phyloP scores from a whole-genome alignment of 2,329 filamentous ascomycete genomes.

The Aspergillus sp. region DNA sequence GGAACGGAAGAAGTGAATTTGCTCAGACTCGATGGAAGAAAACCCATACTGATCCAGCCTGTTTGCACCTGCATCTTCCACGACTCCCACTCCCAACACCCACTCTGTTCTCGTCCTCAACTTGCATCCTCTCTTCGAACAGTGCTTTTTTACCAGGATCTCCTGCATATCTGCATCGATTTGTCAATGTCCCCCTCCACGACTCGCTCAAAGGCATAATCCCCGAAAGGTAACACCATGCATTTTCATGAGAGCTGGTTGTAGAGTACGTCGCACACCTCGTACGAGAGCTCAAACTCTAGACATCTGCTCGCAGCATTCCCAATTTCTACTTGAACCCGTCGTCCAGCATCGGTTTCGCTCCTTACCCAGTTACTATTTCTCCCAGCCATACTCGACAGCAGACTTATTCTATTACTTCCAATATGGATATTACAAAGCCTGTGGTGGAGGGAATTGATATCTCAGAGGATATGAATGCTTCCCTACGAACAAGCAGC shows the following conservation, averaged over 20 bases:
- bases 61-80: conserved; percentile 1
- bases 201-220: not conserved
- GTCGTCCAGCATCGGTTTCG: not conserved
- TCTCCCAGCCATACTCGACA: not conserved
- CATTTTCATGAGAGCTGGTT: not conserved
- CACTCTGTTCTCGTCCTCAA: not conserved
- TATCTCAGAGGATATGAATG: conserved; percentile 25
- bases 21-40: not conserved
- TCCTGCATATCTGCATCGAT: conserved; percentile 6
- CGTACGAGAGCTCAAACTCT: not conserved
- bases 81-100: not conserved
- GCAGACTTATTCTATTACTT: not conserved
- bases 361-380: not conserved
- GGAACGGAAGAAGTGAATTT: not conserved
- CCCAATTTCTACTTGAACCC: conserved; percentile 4
- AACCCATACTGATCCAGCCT: not conserved
- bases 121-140: not conserved
- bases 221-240: conserved; percentile 18
- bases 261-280: conserved; percentile 13
- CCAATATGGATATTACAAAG: not conserved
- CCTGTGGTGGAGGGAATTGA: conserved; percentile 10
- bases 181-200: not conserved
- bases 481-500: conserved; percentile 23
- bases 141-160: conserved; percentile 2
- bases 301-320: not conserved